A percentile compares a stretch with the other conserved stretches of the same genome.
phyloP scores from a whole-genome alignment of 306 rosid genomes.

The Inga leiocalycina region DNA sequence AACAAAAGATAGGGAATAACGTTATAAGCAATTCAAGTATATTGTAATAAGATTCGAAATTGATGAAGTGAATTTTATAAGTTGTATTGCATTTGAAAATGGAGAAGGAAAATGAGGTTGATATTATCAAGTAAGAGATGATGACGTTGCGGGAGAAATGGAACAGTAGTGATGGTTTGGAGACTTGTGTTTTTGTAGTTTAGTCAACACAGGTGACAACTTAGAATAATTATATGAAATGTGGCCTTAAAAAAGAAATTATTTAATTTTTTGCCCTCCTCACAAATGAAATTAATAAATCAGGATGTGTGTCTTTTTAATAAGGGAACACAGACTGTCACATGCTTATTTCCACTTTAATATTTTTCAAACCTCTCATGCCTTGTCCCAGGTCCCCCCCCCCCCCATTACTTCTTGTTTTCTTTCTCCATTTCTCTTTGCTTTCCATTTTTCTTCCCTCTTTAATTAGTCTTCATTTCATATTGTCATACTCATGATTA shows the following conservation, averaged over 20 bases:
- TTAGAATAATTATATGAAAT: slow-evolving; percentile 6
- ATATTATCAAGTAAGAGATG: background rate
- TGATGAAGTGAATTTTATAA: background rate
- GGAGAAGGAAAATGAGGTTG: background rate
- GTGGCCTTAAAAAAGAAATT: background rate
- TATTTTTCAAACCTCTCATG: background rate
- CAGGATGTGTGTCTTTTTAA: background rate
- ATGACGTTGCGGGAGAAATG: background rate
- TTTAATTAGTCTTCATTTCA: background rate
- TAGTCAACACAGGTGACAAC: slow-evolving; percentile 35
- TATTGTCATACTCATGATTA: too few species aligned
- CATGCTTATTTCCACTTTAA: background rate
- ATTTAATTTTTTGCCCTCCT: too few species aligned
- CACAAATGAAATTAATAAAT: background rate
- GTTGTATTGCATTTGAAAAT: background rate
- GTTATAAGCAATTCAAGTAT: too few species aligned
- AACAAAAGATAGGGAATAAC: too few species aligned
- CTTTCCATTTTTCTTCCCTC: background rate
- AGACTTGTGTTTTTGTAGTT: background rate
- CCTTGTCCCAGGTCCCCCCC: slow-evolving; percentile 13
- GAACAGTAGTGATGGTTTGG: background rate
- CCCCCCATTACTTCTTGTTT: slow-evolving; percentile 8
- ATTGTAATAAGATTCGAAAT: background rate
- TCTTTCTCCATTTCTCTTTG: slow-evolving; percentile 1
- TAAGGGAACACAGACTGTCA: background rate